Evolutionary conservation across 2,329 filamentous ascomycete genomes (phyloP), one percentile per base, ranked within the genome.

Genomic region (Pseudogymnoascus sp.): DNA sequence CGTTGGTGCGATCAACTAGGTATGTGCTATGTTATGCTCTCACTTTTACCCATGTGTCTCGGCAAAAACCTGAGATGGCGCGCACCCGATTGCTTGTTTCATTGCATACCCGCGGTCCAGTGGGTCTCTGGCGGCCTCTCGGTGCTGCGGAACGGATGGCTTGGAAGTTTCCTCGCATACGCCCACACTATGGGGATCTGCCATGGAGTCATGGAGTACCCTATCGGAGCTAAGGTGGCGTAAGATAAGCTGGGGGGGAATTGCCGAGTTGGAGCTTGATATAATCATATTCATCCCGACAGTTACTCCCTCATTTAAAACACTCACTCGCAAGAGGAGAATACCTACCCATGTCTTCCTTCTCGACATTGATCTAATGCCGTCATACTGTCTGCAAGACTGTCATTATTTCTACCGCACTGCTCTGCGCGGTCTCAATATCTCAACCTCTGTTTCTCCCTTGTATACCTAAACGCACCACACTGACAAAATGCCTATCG

Each of bases 401-500:
- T 95, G 90, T 72, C 91, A 95, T 75, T 95, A 95, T 78, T 95
- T 96, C 78, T 94, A 90, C 80, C 90, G 90, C 80, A 95, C 88
- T 76, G 89, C 90, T 73, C 79, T 96, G 78, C 90, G 90, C 80
- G 87, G 92, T 73, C 80, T 96, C 70, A 93, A 89, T 72, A 86
- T 96, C 70, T 83, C 86, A 77, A 95, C 90, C 70, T 83, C 79
- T 71, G 84, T 96, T 75, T 91, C 88, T 68, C 87, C 89, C 69
- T 79, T 91, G 62, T 91, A 91, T 79, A 83, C 81, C 76, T 91
- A 80, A 81, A 69, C 62, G 67, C 68, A 69, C 65, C 71, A 70
- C 75, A 70, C 80, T 83, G 83, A 75, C 74, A 75, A 71, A 67
- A 86, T 87, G 82, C 78, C 82, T 74, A 80, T 82, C 69, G 79